Conservation (phyloP, 2,329 filamentous ascomycete genomes). For the Neonectria neomacrospora region DNA sequence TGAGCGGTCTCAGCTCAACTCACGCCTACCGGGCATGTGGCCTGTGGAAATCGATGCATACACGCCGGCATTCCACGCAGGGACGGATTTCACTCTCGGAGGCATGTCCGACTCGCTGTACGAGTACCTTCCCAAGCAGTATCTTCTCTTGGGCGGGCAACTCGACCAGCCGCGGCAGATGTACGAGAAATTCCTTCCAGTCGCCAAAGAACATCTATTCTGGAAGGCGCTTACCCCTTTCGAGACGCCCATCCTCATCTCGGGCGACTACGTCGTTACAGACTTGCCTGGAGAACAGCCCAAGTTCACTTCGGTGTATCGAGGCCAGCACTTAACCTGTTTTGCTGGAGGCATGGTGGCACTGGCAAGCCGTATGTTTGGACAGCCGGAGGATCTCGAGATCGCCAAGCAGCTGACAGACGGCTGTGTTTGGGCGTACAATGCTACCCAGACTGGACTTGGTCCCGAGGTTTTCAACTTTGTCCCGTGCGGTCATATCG, state of each 20-base stretch:
- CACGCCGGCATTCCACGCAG: constrained; percentile 41
- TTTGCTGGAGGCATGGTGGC: constrained; percentile 76
- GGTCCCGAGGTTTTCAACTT: constrained; percentile 67
- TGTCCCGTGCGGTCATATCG: constrained; percentile 53
- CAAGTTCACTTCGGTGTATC: constrained; percentile 49
- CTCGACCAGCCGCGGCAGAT: constrained; percentile 46
- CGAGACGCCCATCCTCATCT: constrained; percentile 69
- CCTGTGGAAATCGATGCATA: constrained; percentile 62
- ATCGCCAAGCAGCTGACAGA: constrained; percentile 69
- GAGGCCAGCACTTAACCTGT: constrained; percentile 69
- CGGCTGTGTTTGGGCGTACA: constrained; percentile 73
- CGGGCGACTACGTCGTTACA: constrained; percentile 61
- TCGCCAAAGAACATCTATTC: constrained; percentile 69
- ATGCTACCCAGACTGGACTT: constrained; percentile 67
- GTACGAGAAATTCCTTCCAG: constrained; percentile 53
- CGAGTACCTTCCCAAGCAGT: constrained; percentile 75
- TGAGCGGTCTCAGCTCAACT: constrained; percentile 62
- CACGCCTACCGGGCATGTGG: constrained; percentile 71
- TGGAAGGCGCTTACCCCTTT: constrained; percentile 72
- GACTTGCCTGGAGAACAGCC: constrained; percentile 34
- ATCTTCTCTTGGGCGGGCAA: constrained; percentile 72
- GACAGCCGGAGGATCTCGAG: constrained; percentile 64
- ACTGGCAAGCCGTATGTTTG: constrained; percentile 69
- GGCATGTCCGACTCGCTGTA: constrained; percentile 68
- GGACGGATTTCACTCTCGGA: constrained; percentile 64